A percentile compares a stretch with the other conserved stretches of the same genome.
These are phyloP conservation scores for Flaveria floridana DNA, from an alignment of 140 eudicot genomes.

Conservation along the genomic window DNA sequence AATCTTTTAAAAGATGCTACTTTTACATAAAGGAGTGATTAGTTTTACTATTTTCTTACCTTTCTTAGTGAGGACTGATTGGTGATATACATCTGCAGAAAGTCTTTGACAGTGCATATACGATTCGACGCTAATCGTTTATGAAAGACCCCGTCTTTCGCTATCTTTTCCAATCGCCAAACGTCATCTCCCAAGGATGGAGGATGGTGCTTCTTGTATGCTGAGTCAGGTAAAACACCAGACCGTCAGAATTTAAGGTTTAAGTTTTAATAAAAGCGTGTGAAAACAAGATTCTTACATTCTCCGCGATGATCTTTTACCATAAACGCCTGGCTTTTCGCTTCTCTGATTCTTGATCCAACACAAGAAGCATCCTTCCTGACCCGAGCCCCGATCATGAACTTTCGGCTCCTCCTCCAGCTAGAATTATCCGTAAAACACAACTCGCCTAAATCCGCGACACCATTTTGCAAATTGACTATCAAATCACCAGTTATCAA, in stretches of 20 bases:
- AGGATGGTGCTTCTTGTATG: slow-evolving; percentile 77
- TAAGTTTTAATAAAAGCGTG: neutral
- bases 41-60: slow-evolving; percentile 37
- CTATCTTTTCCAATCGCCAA: slow-evolving; percentile 76
- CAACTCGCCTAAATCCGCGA: slow-evolving; percentile 54
- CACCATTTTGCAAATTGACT: slow-evolving; percentile 53
- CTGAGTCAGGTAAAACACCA: slow-evolving; percentile 35
- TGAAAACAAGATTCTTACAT: slow-evolving; percentile 43
- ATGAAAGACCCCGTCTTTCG: slow-evolving; percentile 63
- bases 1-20: neutral
- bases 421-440: slow-evolving; percentile 78
- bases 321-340: slow-evolving; percentile 50
- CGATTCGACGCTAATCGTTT: slow-evolving; percentile 34
- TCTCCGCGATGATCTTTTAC: slow-evolving; percentile 89
- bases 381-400: slow-evolving; percentile 61
- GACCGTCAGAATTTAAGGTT: neutral
- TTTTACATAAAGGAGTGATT: neutral
- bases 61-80: slow-evolving; percentile 40
- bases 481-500: slow-evolving; percentile 64
- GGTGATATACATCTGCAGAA: slow-evolving; percentile 43
- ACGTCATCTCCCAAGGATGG: slow-evolving; percentile 63
- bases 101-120: slow-evolving; percentile 52
- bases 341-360: slow-evolving; percentile 54
- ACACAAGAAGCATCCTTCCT: slow-evolving; percentile 18
- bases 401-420: slow-evolving; percentile 68